phyloP scores from a whole-genome alignment of 768 basidiomycete species.

The Lepiota brunneoincarnata region DNA sequence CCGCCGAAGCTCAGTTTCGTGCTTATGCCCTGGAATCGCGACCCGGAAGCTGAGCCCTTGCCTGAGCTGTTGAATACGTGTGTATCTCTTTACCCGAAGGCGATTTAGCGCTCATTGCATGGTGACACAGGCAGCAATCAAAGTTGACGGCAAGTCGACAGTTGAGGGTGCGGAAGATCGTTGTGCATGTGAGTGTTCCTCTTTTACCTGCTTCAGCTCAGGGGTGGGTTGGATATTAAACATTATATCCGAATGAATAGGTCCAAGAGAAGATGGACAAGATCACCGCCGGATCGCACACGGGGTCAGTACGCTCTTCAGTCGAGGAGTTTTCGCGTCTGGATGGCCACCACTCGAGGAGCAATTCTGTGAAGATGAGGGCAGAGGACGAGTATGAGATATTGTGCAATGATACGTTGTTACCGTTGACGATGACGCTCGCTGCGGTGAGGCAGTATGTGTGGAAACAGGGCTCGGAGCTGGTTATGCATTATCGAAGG shows the following conservation, averaged over 20 bases:
- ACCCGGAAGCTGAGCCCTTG: conserved; percentile 55
- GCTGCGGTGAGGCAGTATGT: conserved; percentile 88
- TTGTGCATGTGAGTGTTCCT: conserved; percentile 61
- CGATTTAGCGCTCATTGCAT: background rate
- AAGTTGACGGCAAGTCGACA: conserved; percentile 88
- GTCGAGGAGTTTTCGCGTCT: conserved; percentile 23
- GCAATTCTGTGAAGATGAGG: conserved; percentile 13
- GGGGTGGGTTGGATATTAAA: background rate
- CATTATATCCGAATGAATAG: conserved; percentile 30
- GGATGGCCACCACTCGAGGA: conserved; percentile 17
- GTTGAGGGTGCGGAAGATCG: conserved; percentile 82
- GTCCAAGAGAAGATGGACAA: conserved; percentile 83
- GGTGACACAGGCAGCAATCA: conserved; percentile 55
- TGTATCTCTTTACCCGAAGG: conserved; percentile 26
- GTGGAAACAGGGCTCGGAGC: conserved; percentile 74
- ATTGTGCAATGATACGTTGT: conserved; percentile 78
- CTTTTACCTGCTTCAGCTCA: background rate
- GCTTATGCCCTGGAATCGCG: conserved; percentile 73
- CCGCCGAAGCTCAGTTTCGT: conserved; percentile 85
- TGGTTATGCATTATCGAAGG: conserved; percentile 74
- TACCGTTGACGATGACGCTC: conserved; percentile 86
- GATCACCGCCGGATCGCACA: conserved; percentile 31
- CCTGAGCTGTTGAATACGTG: conserved; percentile 87
- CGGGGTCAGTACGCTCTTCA: conserved; percentile 34
- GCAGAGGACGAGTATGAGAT: conserved; percentile 82